Evolutionary conservation across 208 protist species (phyloP).

Genomic region (Acanthamoeba culbertsoni): DNA sequence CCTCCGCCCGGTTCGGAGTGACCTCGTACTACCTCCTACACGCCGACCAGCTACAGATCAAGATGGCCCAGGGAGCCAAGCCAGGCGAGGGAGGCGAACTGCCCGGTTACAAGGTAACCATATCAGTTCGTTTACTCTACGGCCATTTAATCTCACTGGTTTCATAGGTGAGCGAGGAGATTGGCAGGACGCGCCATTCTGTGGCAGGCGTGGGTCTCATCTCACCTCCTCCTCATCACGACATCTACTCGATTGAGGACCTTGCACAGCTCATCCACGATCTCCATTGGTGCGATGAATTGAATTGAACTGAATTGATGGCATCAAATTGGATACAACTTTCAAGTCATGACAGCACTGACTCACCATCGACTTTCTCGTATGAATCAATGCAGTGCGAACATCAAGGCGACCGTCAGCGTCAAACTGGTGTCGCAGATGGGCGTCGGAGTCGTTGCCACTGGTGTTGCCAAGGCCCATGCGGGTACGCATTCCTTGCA

Average conservation of each 20-base stretch:
- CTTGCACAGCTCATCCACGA: constrained; percentile 89
- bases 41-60: constrained; percentile 89
- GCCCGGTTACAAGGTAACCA: constrained; percentile 87
- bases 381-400: constrained; percentile 71
- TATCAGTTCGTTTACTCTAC: too few relatives aligned
- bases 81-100: constrained; percentile 89
- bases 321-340: too few relatives aligned
- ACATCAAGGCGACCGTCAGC: constrained; percentile 76
- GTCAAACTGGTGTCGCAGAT: constrained; percentile 85
- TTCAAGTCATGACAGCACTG: neutral
- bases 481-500: constrained; percentile 59
- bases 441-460: constrained; percentile 82
- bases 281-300: constrained; percentile 65
- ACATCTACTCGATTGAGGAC: constrained; percentile 91
- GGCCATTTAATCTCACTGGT: too few relatives aligned
- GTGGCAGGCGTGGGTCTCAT: constrained; percentile 87
- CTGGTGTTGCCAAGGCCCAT: constrained; percentile 87
- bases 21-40: constrained; percentile 83
- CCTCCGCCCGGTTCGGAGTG: constrained; percentile 88
- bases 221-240: constrained; percentile 88
- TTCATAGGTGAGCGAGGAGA: constrained; percentile 69
- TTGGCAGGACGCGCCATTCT: constrained; percentile 81
- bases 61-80: constrained; percentile 90
- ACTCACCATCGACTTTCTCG: neutral
- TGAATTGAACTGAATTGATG: too few relatives aligned